Evolutionary conservation across 768 basidiomycete genomes (phyloP), one percentile per base, ranked within the genome.

Genomic region (Porphyrellus cyaneotinctus): DNA sequence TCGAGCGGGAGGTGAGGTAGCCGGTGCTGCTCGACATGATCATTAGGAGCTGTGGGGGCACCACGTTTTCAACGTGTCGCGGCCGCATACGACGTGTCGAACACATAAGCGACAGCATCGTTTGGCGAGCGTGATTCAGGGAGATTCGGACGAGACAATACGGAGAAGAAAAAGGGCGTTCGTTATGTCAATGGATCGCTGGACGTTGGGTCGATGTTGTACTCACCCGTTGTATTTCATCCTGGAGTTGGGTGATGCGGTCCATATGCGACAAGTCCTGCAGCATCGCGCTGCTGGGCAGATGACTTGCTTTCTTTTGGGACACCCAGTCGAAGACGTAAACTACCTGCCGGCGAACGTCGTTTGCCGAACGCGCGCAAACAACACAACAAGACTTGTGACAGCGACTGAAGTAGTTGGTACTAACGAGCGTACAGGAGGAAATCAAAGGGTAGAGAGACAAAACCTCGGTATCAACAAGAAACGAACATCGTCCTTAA

Each of bases 201-300:
- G 2, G 30, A n/a, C 1, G 43, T 13, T 43, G 11, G 43, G 5
- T 30, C 4, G n/a, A n/a, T n/a, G n/a, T n/a, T n/a, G 10, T 26
- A 47, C 64, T 48, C 49, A 87, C 90, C 74, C 88, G 84, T 72
- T 95, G 92, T 54, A 93, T 91, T 71, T 88, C 88, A 82, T 95
- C 88, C 77, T 94, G 91, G 49, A 95, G 84, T 70, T 95, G 93
- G 11, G 93, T 94, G 70, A 95, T 89, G 73, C 91, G 86, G 78
- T 95, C 92, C 93, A 94, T 94, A 77, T 90, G 84, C 70, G 88
- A 83, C 69, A 91, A 73, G 82, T 91, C 88, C 79, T 89, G 85
- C 80, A 91, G 88, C 88, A 91, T 91, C 75, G 74, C 88, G 81
- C 83, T 82, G 83, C 67, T 33, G 47, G 32, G 45, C 56, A 53